Conservation (phyloP, 164 flowering plant genomes). For the Tinospora cordifolia region DNA sequence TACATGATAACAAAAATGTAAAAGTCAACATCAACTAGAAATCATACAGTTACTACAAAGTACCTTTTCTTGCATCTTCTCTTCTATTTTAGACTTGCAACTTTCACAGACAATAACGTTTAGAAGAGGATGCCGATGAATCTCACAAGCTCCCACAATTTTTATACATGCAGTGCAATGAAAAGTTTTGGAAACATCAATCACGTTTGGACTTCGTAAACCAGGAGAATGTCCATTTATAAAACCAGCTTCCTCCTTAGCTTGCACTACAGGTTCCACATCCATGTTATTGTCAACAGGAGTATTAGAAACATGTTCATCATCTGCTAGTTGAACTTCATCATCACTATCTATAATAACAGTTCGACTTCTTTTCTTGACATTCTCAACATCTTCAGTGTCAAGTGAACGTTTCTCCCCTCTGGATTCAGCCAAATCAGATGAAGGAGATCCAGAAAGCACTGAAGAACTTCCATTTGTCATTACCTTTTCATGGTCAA, state of each 20-base stretch:
- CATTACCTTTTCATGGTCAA: conserved; percentile 18
- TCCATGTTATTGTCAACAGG: conserved; percentile 16
- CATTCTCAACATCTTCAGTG: conserved; percentile 27
- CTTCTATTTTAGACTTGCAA: conserved; percentile 50
- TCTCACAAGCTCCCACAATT: conserved; percentile 28
- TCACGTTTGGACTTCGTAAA: conserved; percentile 7
- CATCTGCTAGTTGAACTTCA: conserved; percentile 28
- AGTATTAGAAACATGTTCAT: conserved; percentile 18
- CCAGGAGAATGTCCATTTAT: conserved; percentile 18
- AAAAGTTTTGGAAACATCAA: conserved; percentile 22
- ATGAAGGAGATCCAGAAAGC: conserved; percentile 21
- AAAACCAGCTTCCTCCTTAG: conserved; percentile 18
- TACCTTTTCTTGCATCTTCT: conserved; percentile 52
- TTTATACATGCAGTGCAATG: conserved; percentile 64
- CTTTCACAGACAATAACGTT: conserved; percentile 60
- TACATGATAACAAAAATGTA: not conserved
- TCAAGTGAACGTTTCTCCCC: conserved; percentile 48
- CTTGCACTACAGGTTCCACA: conserved; percentile 21
- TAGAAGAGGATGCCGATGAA: conserved; percentile 59
- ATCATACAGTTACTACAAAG: not conserved
- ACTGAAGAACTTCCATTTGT: conserved; percentile 24
- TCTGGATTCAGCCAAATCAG: conserved; percentile 25
- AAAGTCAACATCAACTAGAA: not conserved
- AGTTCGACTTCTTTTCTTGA: conserved; percentile 37
- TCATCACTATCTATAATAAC: conserved; percentile 49